Evolutionary conservation across 2,329 filamentous ascomycete genomes (phyloP).

Genomic region (Diplocarpon rosae): DNA sequence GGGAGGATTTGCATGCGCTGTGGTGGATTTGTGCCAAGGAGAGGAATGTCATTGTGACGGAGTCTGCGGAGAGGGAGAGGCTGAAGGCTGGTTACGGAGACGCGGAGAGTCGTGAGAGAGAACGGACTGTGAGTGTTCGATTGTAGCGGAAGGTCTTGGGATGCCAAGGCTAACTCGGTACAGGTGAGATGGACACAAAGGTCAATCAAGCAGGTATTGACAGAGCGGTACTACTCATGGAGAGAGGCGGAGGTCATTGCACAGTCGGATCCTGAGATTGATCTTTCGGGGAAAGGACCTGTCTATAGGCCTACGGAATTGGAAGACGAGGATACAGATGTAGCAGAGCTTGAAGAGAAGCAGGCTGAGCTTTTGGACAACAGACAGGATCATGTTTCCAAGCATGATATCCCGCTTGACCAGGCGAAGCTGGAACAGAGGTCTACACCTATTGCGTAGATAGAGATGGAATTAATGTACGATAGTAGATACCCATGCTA

Average conservation of each 20-base stretch:
- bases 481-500: slow-evolving; percentile 4
- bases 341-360: slow-evolving; percentile 19
- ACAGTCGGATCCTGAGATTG: slow-evolving; percentile 53
- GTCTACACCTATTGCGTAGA: slow-evolving; percentile 6
- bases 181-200: slow-evolving; percentile 70
- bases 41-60: slow-evolving; percentile 78
- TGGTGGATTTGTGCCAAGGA: slow-evolving; percentile 96
- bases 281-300: slow-evolving; percentile 29
- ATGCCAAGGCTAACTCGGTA: slow-evolving; percentile 12
- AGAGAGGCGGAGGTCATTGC: slow-evolving; percentile 61
- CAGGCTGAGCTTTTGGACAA: slow-evolving; percentile 1
- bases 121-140: slow-evolving; percentile 48
- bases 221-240: slow-evolving; percentile 84
- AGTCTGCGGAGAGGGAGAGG: slow-evolving; percentile 55
- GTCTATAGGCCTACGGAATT: slow-evolving; percentile 21
- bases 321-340: slow-evolving; percentile 22
- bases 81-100: slow-evolving; percentile 64
- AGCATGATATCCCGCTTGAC: not conserved
- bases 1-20: slow-evolving; percentile 82
- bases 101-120: slow-evolving; percentile 51
- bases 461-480: not conserved
- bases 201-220: slow-evolving; percentile 73
- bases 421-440: slow-evolving; percentile 9
- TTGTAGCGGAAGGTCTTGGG: not conserved
- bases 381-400: slow-evolving; percentile 8